Percentiles rank a stretch among this genome's conserved stretches.
Conservation (phyloP, 2,329 filamentous ascomycete genomes). For the Blastomyces gilchristii region DNA sequence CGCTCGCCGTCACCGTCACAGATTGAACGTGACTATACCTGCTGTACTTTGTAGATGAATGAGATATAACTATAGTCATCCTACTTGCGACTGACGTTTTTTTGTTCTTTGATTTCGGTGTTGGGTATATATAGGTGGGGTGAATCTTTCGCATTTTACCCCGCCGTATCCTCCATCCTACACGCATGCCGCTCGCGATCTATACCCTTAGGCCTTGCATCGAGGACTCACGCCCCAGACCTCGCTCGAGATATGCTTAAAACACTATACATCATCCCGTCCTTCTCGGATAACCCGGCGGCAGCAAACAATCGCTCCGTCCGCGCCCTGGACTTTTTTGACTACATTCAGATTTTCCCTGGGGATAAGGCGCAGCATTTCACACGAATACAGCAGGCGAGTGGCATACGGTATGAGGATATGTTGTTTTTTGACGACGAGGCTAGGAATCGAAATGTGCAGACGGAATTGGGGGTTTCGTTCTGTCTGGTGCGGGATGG, state of each 20-base stretch:
- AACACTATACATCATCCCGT: constrained; percentile 52
- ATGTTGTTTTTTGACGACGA: constrained; percentile 98
- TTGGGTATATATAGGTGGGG: constrained; percentile 37
- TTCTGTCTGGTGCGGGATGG: constrained; percentile 77
- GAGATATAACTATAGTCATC: neutral
- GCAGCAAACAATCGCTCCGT: constrained; percentile 38
- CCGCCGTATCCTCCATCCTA: constrained; percentile 57
- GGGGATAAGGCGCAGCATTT: constrained; percentile 82
- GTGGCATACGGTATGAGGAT: constrained; percentile 62
- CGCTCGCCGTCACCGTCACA: neutral
- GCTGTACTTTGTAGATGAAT: neutral
- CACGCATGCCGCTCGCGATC: constrained; percentile 46
- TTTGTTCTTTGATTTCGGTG: neutral
- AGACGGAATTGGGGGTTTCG: constrained; percentile 61
- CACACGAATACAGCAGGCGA: constrained; percentile 57
- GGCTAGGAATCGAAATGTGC: constrained; percentile 71
- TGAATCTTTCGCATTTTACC: constrained; percentile 61
- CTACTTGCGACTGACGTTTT: neutral
- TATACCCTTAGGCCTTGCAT: constrained; percentile 61
- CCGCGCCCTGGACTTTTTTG: constrained; percentile 44
- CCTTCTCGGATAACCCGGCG: constrained; percentile 31
- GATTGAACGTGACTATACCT: neutral
- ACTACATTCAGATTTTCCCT: constrained; percentile 55
- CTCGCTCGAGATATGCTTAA: constrained; percentile 72
- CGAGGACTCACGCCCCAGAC: constrained; percentile 67